A percentile compares a stretch with the other conserved stretches of the same genome.
phyloP scores from a whole-genome alignment of 2,329 filamentous ascomycete genomes.

The Colletotrichum coccodes region DNA sequence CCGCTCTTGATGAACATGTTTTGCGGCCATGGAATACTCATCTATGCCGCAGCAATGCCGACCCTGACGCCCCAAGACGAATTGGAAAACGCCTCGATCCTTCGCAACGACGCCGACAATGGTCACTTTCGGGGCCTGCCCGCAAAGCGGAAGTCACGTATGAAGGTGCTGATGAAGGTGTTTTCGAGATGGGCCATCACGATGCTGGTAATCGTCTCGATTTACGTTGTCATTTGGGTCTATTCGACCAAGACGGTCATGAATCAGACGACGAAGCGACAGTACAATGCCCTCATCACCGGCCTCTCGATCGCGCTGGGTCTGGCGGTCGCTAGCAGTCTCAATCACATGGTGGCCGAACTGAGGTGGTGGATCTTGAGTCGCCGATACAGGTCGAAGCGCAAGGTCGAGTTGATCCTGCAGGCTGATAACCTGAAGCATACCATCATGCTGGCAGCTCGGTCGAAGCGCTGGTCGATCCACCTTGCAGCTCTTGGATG shows the following conservation, averaged over 20 bases:
- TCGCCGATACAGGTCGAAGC: constrained; percentile 45
- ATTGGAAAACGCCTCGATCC: constrained; percentile 19
- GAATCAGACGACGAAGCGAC: constrained; percentile 46
- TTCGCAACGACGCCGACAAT: constrained; percentile 11
- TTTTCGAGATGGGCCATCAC: constrained; percentile 41
- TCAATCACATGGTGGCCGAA: constrained; percentile 55
- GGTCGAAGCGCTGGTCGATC: constrained; percentile 39
- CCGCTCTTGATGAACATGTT: not conserved
- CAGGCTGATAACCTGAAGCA: constrained; percentile 43
- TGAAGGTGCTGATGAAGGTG: constrained; percentile 13
- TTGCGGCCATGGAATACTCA: not conserved
- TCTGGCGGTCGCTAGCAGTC: constrained; percentile 51
- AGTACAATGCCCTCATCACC: constrained; percentile 56
- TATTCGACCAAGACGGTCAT: constrained; percentile 43
- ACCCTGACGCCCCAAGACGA: not conserved
- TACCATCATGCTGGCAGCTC: constrained; percentile 40
- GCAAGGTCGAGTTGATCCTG: constrained; percentile 47
- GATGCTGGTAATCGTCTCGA: constrained; percentile 38
- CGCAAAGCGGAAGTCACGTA: not conserved
- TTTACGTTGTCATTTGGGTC: constrained; percentile 41
- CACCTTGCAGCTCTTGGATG: constrained; percentile 40
- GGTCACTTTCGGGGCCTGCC: constrained; percentile 20
- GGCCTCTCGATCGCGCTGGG: constrained; percentile 53
- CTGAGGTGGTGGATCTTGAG: constrained; percentile 58
- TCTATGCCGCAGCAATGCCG: not conserved